These are phyloP conservation scores for Harringtonia aguacate DNA, from an alignment of 2,329 filamentous ascomycete genomes.

Conservation along the genomic window DNA sequence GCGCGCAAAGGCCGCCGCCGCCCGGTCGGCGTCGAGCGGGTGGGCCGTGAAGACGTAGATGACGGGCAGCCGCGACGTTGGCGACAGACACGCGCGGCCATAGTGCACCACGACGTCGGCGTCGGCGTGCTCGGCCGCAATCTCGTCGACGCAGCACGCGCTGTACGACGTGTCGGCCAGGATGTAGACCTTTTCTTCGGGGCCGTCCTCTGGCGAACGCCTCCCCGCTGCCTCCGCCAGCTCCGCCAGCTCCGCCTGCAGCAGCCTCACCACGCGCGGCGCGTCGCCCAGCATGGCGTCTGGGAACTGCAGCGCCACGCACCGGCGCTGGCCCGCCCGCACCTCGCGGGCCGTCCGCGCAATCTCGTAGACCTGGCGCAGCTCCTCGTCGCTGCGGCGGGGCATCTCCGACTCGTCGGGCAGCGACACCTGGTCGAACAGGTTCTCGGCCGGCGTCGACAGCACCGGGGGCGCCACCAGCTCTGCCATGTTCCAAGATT, in stretches of 20 bases:
- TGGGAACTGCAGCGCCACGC: constrained; percentile 89
- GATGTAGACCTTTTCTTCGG: constrained; percentile 54
- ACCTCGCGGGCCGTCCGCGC: constrained; percentile 69
- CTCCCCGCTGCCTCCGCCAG: constrained; percentile 3
- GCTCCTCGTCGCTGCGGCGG: constrained; percentile 50
- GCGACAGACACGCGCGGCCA: constrained; percentile 82
- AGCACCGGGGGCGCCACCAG: constrained; percentile 47
- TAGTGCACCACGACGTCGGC: constrained; percentile 93
- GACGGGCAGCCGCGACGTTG: constrained; percentile 76
- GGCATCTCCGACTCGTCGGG: constrained; percentile 17
- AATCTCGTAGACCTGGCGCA: constrained; percentile 75
- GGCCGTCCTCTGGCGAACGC: constrained; percentile 5
- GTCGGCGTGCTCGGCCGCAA: constrained; percentile 86
- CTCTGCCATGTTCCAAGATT: constrained; percentile 31
- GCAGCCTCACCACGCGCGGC: constrained; percentile 61
- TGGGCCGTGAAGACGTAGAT: constrained; percentile 82
- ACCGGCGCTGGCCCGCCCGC: constrained; percentile 55
- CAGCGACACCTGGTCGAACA: constrained; percentile 40
- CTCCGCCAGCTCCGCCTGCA: constrained; percentile 29
- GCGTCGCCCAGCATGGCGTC: constrained; percentile 87
- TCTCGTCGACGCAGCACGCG: constrained; percentile 92
- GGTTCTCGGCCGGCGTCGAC: constrained; percentile 51
- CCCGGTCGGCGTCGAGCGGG: constrained; percentile 49
- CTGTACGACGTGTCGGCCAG: constrained; percentile 95
- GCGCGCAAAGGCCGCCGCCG: constrained; percentile 49